Percentiles rank a stretch among this genome's conserved stretches.
Conservation (phyloP, 179 eudicot species). For the Heliamphora pulchella region DNA sequence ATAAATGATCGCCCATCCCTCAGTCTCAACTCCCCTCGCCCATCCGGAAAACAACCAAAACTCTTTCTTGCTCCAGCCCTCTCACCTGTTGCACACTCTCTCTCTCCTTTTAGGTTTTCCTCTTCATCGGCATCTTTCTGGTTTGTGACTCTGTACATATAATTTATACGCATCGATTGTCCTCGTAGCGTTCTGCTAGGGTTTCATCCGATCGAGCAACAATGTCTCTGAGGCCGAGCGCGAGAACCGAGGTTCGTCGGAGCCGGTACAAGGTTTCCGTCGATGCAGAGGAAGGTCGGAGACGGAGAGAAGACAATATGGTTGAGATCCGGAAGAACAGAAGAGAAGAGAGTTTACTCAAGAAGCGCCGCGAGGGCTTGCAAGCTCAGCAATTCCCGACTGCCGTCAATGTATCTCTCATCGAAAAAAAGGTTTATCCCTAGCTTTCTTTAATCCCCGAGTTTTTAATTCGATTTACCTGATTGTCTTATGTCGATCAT, state of each 20-base stretch:
- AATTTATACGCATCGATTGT: neutral
- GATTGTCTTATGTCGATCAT: neutral
- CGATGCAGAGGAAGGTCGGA: slow-evolving; percentile 80
- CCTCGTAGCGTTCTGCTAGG: neutral
- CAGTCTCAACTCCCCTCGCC: neutral
- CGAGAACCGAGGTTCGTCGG: slow-evolving; percentile 60
- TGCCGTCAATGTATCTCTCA: slow-evolving; percentile 18
- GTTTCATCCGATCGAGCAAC: slow-evolving; percentile 13
- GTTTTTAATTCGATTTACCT: neutral
- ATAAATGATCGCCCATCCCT: slow-evolving; percentile 12
- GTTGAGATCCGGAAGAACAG: slow-evolving; percentile 76
- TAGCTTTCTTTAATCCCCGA: neutral
- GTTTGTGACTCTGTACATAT: neutral
- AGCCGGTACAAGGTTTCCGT: slow-evolving; percentile 73
- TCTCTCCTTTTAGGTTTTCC: neutral
- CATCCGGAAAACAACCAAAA: neutral
- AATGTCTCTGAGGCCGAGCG: slow-evolving; percentile 65
- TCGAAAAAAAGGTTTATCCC: slow-evolving; percentile 33
- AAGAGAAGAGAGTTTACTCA: slow-evolving; percentile 41
- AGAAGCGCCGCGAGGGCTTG: slow-evolving; percentile 47
- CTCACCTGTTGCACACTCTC: neutral
- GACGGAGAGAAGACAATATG: slow-evolving; percentile 76
- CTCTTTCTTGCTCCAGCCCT: neutral
- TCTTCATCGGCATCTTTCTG: neutral
- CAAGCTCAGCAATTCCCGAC: slow-evolving; percentile 29